Percentiles rank a stretch among this genome's conserved stretches.
Conservation (phyloP, 75 land plant species). For the Azolla pinnata region DNA sequence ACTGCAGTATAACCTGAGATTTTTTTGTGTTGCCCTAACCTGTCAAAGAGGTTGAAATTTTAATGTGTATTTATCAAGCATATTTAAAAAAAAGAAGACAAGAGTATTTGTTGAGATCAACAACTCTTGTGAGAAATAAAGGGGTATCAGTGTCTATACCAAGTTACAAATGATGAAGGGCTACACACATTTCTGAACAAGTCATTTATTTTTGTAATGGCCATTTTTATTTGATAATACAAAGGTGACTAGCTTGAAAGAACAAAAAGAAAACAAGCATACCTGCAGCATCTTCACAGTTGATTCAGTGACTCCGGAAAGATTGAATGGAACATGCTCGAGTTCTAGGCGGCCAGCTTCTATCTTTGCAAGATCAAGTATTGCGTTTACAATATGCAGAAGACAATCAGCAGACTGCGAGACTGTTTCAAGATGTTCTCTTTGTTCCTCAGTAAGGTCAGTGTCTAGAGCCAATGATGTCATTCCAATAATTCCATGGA, state of each 20-base stretch:
- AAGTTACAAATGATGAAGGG: too few species aligned
- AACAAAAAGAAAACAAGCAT: not conserved
- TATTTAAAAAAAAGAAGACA: too few species aligned
- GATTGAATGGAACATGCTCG: slow-evolving; percentile 28
- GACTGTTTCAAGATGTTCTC: slow-evolving; percentile 35
- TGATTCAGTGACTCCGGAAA: slow-evolving; percentile 30
- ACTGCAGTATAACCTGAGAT: slow-evolving; percentile 26
- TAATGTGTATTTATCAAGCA: not conserved
- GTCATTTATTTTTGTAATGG: too few species aligned
- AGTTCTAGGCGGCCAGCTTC: slow-evolving; percentile 42
- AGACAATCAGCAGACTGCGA: slow-evolving; percentile 41
- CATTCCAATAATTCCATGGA: slow-evolving; percentile 45
- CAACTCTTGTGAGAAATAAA: too few species aligned
- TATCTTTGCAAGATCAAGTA: slow-evolving; percentile 40
- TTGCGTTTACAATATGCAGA: slow-evolving; percentile 37
- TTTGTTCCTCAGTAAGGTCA: slow-evolving; percentile 42
- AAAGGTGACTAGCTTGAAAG: too few species aligned
- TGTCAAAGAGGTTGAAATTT: slow-evolving; percentile 4
- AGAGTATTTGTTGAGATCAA: too few species aligned
- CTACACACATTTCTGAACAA: too few species aligned
- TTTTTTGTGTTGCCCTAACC: slow-evolving; percentile 32
- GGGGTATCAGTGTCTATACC: too few species aligned
- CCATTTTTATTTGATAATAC: too few species aligned
- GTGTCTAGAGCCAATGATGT: slow-evolving; percentile 39
- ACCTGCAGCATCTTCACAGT: slow-evolving; percentile 44